Evolutionary conservation across 208 protist genomes (phyloP), one percentile per base, ranked within the genome.

Genomic region (Herpetomonas tarakana): DNA sequence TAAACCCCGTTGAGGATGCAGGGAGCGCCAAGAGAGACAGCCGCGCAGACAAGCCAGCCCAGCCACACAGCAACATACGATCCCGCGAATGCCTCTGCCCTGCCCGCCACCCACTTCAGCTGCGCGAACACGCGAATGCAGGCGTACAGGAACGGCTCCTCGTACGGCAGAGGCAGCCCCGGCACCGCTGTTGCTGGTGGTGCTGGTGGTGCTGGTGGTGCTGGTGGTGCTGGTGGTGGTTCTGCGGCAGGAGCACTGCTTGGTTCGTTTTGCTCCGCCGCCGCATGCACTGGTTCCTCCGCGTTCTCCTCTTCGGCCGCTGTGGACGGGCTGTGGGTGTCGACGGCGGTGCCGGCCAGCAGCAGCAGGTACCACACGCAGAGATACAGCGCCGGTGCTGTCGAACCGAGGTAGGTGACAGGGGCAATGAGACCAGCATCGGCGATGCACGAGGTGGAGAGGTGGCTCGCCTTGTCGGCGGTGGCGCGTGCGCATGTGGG

Each of bases 331-430:
- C 35, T 41, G 35, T 41, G 9, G 6, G 35, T 14, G 9, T 6
- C 14, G 35, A 41, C 14, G 35, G 35, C 35, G 6, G 35, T 14
- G 9, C 9, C 35, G 35, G 14, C 35, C 35, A 41, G 35, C 35
- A 41, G 9, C 35, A 41, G 35, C 35, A 41, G 35, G 14, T 41
- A 41, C 44, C 44, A 49, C 44, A 49, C 44, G 19, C 16, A 49
- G 16, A 49, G 16, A 22, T 24, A 49, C 16, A 49, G 16, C 16
- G 44, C 16, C 9, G 44, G 44, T 22, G 44, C 11, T 4, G 44
- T 49, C 4, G 44, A 4, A 22, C 44, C 44, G 16, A 24, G 16
- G 44, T 22, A 24, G 19, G 44, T 49, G 16, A 49, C 19, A 11
- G 44, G 44, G 6, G 44, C 44, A 22, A 49, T 12, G 3, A 49